Conservation (phyloP, 495 filamentous ascomycete species). For the Usnea hakonensis region DNA sequence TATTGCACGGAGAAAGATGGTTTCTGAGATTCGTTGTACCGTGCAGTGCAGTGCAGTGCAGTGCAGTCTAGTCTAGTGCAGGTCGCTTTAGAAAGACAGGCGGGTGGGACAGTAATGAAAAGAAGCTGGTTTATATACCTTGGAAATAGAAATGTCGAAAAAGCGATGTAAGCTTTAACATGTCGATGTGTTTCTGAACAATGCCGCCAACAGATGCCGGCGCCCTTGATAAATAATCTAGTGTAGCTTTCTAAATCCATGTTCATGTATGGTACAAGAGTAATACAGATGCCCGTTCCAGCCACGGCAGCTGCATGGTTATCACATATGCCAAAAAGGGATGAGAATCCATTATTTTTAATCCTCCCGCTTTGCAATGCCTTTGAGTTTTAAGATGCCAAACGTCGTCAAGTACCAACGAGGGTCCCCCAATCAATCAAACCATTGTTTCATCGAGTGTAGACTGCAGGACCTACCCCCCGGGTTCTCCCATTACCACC, state of each 20-base stretch:
- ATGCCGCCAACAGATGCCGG: background rate
- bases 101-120: too few relatives aligned
- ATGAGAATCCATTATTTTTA: background rate
- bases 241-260: background rate
- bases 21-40: too few relatives aligned
- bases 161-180: too few relatives aligned
- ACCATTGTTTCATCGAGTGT: conserved; percentile 9
- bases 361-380: background rate
- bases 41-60: too few relatives aligned
- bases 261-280: conserved; percentile 1
- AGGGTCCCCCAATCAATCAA: background rate
- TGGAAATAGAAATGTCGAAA: too few relatives aligned
- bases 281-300: background rate
- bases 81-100: too few relatives aligned
- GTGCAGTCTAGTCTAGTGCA: too few relatives aligned
- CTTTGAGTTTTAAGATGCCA: background rate
- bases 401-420: background rate
- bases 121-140: too few relatives aligned
- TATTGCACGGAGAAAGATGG: too few relatives aligned
- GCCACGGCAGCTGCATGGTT: background rate
- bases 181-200: too few relatives aligned
- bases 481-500: conserved; percentile 11
- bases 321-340: background rate
- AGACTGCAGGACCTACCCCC: conserved; percentile 4
- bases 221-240: background rate